phyloP scores from a whole-genome alignment of 345 rosid species.

The Gossypium sturtianum region DNA sequence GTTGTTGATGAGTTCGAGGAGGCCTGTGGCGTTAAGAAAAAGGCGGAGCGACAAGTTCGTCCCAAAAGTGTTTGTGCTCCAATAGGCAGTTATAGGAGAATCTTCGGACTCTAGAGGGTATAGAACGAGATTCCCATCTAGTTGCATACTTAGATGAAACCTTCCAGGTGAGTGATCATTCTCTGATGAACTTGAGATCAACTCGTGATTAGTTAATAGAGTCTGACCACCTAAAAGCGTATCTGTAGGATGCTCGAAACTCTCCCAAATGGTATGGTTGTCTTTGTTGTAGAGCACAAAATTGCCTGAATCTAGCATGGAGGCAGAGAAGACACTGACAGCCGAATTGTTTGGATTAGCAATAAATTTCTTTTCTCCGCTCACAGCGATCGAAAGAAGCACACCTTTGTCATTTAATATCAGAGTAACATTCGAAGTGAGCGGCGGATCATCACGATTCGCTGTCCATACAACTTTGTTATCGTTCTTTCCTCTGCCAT shows the following conservation, averaged over 20 bases:
- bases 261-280: constrained; percentile 19
- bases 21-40: constrained; percentile 4
- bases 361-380: not conserved
- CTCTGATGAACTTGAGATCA: constrained; percentile 21
- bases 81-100: constrained; percentile 13
- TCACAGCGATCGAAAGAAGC: not conserved
- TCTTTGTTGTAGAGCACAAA: constrained; percentile 1
- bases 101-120: constrained; percentile 11
- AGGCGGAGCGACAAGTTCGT: fast-evolving
- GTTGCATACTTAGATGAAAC: constrained; percentile 25
- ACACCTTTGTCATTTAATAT: not conserved
- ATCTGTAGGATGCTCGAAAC: constrained; percentile 27
- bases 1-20: not conserved
- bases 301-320: constrained; percentile 15
- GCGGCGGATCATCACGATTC: not conserved
- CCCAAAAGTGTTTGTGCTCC: not conserved
- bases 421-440: not conserved
- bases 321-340: constrained; percentile 11
- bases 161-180: constrained; percentile 23
- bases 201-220: not conserved
- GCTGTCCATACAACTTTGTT: constrained; percentile 5
- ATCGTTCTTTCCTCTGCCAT: not conserved
- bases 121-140: constrained; percentile 27
- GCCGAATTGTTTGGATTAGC: not conserved
- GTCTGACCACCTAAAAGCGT: constrained; percentile 27